Conservation (phyloP, 176 grass and related monocot genomes). For the Paspalum notatum region DNA sequence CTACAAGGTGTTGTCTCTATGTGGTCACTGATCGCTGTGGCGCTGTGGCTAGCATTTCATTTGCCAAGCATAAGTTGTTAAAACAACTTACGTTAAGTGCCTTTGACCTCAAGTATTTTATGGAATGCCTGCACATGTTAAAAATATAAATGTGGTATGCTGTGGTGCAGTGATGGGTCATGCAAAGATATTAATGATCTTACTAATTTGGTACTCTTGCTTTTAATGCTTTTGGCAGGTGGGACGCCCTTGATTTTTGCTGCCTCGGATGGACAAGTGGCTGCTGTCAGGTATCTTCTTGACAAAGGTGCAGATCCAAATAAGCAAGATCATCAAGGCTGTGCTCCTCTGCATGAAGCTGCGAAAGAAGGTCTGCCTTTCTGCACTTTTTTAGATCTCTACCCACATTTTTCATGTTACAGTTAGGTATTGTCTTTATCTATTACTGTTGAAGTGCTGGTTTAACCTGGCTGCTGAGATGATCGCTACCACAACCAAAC, state of each 20-base stretch:
- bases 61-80: background rate
- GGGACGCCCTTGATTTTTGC: slow-evolving; percentile 40
- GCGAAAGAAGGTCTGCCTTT: slow-evolving; percentile 24
- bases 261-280: slow-evolving; percentile 5
- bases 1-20: too few species aligned
- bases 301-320: slow-evolving; percentile 48
- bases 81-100: background rate
- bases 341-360: slow-evolving; percentile 39
- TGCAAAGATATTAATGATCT: background rate
- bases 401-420: background rate
- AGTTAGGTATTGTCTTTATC: background rate
- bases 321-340: slow-evolving; percentile 16
- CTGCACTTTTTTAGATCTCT: background rate
- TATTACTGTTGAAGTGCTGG: background rate
- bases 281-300: slow-evolving; percentile 44
- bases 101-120: background rate
- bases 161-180: background rate
- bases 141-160: background rate
- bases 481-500: background rate
- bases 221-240: slow-evolving; percentile 34
- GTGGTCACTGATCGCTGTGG: too few species aligned
- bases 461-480: background rate
- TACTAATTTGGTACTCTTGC: background rate
- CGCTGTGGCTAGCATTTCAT: background rate
- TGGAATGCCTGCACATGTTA: background rate